Evolutionary conservation across 1,139 yeast genomes (phyloP).

Genomic region (Sporopachydermia cereana): DNA sequence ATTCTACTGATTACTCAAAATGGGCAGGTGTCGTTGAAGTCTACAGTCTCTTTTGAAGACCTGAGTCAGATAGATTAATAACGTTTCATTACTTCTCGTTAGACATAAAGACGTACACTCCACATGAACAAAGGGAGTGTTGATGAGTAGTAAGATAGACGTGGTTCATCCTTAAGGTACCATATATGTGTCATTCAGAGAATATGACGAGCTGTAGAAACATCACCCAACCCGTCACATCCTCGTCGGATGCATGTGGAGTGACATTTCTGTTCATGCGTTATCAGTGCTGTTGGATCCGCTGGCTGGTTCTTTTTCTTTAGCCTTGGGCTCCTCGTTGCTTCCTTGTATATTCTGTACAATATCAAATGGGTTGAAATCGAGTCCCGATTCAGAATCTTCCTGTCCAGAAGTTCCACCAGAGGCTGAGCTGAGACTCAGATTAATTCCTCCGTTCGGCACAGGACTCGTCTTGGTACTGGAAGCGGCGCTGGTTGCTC

Average conservation of each 20-base stretch:
- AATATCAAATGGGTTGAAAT: conserved; percentile 3
- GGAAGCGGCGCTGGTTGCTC: not conserved
- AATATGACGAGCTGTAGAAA: too few species aligned
- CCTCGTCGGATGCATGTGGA: too few species aligned
- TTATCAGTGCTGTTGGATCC: too few species aligned
- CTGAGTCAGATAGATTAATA: not conserved
- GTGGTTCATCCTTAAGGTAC: too few species aligned
- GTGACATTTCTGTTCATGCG: too few species aligned
- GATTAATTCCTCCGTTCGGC: conserved; percentile 1
- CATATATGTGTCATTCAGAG: too few species aligned
- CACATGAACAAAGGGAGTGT: not conserved
- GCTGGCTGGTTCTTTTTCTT: too few species aligned
- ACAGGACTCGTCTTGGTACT: conserved; percentile 5
- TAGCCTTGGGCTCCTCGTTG: not conserved
- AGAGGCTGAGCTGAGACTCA: not conserved
- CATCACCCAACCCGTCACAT: too few species aligned
- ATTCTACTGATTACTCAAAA: too few species aligned
- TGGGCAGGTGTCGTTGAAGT: too few species aligned
- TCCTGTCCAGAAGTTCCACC: not conserved
- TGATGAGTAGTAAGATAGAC: too few species aligned
- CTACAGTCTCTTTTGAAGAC: too few species aligned
- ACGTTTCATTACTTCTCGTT: conserved; percentile 3
- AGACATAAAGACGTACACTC: conserved; percentile 3
- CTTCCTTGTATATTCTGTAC: not conserved
- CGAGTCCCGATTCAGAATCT: not conserved